phyloP scores from a whole-genome alignment of 2,329 filamentous ascomycete species.

The Penicillium brevicompactum region DNA sequence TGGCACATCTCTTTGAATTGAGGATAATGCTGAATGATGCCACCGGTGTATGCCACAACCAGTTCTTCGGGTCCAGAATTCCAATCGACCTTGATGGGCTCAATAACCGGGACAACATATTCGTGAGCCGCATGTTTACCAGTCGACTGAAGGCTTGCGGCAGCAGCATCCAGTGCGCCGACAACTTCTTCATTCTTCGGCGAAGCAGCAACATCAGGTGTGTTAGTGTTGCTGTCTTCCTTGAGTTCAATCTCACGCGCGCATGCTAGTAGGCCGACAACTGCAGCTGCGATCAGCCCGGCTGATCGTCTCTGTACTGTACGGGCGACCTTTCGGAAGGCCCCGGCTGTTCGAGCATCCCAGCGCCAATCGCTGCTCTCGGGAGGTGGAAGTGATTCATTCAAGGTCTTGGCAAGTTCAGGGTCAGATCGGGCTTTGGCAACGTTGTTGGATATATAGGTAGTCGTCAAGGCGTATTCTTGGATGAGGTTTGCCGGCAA shows the following conservation, averaged over 20 bases:
- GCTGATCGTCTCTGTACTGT: slow-evolving; percentile 73
- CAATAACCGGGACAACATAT: slow-evolving; percentile 41
- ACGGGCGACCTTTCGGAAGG: slow-evolving; percentile 68
- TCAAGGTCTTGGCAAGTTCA: slow-evolving; percentile 49
- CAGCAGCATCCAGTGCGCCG: slow-evolving; percentile 10
- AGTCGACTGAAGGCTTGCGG: slow-evolving; percentile 1
- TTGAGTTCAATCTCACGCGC: slow-evolving; percentile 64
- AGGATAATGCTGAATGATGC: slow-evolving; percentile 78
- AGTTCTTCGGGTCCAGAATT: slow-evolving; percentile 59
- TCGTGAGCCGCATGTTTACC: slow-evolving; percentile 20
- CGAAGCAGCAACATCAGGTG: slow-evolving; percentile 33
- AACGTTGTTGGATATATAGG: slow-evolving; percentile 71
- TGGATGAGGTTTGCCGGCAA: slow-evolving; percentile 60
- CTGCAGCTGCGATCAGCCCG: slow-evolving; percentile 72
- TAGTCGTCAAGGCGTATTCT: slow-evolving; percentile 68
- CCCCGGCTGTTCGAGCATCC: slow-evolving; percentile 61
- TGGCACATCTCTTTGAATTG: slow-evolving; percentile 73
- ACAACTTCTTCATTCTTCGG: slow-evolving; percentile 29
- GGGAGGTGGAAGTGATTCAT: slow-evolving; percentile 57
- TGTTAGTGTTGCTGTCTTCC: slow-evolving; percentile 41
- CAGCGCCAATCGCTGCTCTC: slow-evolving; percentile 59
- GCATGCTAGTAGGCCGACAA: slow-evolving; percentile 68
- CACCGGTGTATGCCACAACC: slow-evolving; percentile 77
- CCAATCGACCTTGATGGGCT: slow-evolving; percentile 41
- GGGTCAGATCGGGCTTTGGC: slow-evolving; percentile 55